Percentiles rank a stretch among this genome's conserved stretches.
Evolutionary conservation across 805 yeast genomes (phyloP).

Genomic region (Myxozyma kluyveri): DNA sequence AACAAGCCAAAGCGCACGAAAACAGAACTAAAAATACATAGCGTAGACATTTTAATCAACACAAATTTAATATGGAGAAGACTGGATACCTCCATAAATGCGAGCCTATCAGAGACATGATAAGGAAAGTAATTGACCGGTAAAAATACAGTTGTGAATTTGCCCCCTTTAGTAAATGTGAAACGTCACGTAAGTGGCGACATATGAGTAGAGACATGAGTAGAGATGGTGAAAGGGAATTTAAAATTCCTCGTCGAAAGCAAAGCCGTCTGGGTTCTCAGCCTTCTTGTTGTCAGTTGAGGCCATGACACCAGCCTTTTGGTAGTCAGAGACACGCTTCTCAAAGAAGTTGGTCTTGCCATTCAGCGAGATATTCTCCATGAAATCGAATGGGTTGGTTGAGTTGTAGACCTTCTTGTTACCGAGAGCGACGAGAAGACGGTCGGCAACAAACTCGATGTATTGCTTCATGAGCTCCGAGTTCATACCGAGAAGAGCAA

Average conservation of each 20-base stretch:
- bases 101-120: no score
- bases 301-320: constrained; percentile 99
- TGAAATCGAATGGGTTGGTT: constrained; percentile 93
- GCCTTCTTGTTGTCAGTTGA: constrained; percentile 43
- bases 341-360: constrained; percentile 99
- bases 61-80: no score
- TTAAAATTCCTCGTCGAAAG: constrained; percentile 92
- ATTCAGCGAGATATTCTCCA: constrained; percentile 97
- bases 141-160: no score
- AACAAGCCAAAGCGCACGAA: no score
- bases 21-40: no score
- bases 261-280: constrained; percentile 52
- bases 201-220: not conserved
- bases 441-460: constrained; percentile 96
- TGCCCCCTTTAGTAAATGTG: no score
- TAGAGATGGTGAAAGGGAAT: not conserved
- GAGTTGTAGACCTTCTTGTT: constrained; percentile 84
- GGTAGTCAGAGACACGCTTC: constrained; percentile 98
- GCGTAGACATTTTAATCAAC: no score
- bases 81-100: no score
- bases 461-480: constrained; percentile 91
- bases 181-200: no score
- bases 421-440: constrained; percentile 87
- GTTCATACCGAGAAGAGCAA: constrained; percentile 92
- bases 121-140: no score